phyloP scores from a whole-genome alignment of 2,329 filamentous ascomycete species.

The Myotisia sp. region DNA sequence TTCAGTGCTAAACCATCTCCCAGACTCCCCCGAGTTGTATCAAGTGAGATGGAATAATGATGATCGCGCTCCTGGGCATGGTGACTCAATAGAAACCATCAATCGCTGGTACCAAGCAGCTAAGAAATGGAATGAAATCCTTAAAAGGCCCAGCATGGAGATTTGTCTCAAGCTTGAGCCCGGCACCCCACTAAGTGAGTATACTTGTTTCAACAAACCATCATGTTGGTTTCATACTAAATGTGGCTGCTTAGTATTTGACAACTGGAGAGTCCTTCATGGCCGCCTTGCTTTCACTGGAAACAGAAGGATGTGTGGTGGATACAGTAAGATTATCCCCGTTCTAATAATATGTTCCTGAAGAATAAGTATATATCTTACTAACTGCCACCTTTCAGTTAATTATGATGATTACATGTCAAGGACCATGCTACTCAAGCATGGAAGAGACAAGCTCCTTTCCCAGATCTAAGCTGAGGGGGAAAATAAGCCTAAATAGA shows the following conservation, averaged over 20 bases:
- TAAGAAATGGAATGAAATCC: conserved; percentile 54
- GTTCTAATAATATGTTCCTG: too few species aligned
- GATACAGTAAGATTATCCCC: conserved; percentile 63
- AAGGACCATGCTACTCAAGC: conserved; percentile 58
- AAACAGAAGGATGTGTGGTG: conserved; percentile 75
- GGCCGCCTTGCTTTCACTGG: conserved; percentile 73
- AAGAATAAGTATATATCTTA: too few species aligned
- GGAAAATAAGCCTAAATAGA: too few species aligned
- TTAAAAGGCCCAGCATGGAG: conserved; percentile 51
- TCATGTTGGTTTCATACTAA: conserved; percentile 3
- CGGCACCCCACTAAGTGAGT: conserved; percentile 60
- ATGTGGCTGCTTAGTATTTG: conserved; percentile 51
- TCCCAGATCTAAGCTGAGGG: conserved; percentile 19
- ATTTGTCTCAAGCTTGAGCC: conserved; percentile 72
- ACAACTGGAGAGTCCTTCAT: conserved; percentile 91
- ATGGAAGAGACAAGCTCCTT: conserved; percentile 27
- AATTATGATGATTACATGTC: conserved; percentile 71
- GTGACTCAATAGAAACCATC: conserved; percentile 37
- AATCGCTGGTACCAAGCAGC: conserved; percentile 67
- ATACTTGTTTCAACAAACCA: neutral
- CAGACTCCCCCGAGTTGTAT: conserved; percentile 31
- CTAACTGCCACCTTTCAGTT: conserved; percentile 7
- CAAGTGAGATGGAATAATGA: conserved; percentile 89
- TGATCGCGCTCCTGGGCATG: conserved; percentile 58
- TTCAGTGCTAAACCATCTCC: conserved; percentile 52